A percentile compares a stretch with the other conserved stretches of the same genome.
Conservation (phyloP, 441 rosid genomes). For the Erysimum cheiri region DNA sequence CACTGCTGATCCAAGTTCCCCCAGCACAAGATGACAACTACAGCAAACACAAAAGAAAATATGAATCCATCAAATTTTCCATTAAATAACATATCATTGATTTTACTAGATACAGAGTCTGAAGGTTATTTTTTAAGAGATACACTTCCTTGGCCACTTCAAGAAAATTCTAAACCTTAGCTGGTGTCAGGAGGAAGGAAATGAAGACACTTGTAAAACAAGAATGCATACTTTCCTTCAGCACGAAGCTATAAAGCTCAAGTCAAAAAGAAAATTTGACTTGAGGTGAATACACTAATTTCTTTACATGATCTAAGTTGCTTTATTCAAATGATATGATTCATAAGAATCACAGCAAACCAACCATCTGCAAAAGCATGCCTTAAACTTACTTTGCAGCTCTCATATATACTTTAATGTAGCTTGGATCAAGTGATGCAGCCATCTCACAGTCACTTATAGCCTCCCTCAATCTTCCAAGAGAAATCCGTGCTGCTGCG, state of each 20-base stretch:
- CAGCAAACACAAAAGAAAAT: constrained; percentile 38
- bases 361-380: constrained; percentile 12
- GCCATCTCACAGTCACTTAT: constrained; percentile 67
- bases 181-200: constrained; percentile 5
- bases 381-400: constrained; percentile 67
- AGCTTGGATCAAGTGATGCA: constrained; percentile 62
- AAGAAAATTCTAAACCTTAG: constrained; percentile 13
- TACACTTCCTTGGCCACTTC: constrained; percentile 11
- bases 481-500: constrained; percentile 72
- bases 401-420: constrained; percentile 64
- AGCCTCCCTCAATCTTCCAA: constrained; percentile 77
- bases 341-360: constrained; percentile 21
- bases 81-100: constrained; percentile 23
- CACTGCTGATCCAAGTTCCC: constrained; percentile 64
- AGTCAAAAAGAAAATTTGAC: constrained; percentile 2
- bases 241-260: constrained; percentile 20
- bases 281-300: constrained; percentile 17
- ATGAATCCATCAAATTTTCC: constrained; percentile 20
- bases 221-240: constrained; percentile 12
- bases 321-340: background rate
- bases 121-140: constrained; percentile 13
- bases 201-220: constrained; percentile 3
- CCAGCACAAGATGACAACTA: constrained; percentile 76
- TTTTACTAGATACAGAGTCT: constrained; percentile 13
- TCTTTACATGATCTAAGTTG: constrained; percentile 16